Evolutionary conservation across 768 basidiomycete species (phyloP), one percentile per base, ranked within the genome.

Genomic region (Hemileccinum rubropunctum): DNA sequence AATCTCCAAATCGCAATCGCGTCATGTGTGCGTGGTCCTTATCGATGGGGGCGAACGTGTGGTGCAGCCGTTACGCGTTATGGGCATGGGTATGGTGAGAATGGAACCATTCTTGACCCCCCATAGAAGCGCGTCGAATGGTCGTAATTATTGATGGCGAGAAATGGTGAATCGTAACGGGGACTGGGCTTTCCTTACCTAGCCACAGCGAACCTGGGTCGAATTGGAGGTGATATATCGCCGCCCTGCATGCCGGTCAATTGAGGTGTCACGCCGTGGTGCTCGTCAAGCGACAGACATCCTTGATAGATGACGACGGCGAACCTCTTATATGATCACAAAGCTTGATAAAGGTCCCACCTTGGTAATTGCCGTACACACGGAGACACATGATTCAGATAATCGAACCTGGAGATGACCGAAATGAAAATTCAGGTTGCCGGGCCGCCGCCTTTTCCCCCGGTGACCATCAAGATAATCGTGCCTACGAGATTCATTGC

Each of bases 361-460:
- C 42, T 46, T 52, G 43, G 46, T 44, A 38, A 47, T 40, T 17
- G 43, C 47, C 35, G 37, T 35, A 46, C 27, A n/a, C 12, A 48
- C 42, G 36, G 41, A 34, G 32, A 43, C n/a, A n/a, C n/a, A n/a
- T n/a, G n/a, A n/a, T n/a, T 23, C 23, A 6, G 23, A 23, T 35
- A 21, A 33, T 51, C 3, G 17, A 34, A 21, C 46, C 7, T 50
- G 62, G 63, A 51, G 46, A 57, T 62, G 52, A 52, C 62, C 63
- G 62, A 57, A 58, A 65, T 65, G 60, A 65, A 62, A 21, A 38
- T 54, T 54, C 53, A 42, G 35, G 48, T 52, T 48, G 14, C 47
- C 53, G 45, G 48, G 21, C 36, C 36, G 21, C 36, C 36, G 17
- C 33, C 36, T 58, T 17, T 42, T 27, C n/a, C 17, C 30, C 49